Evolutionary conservation across 1,139 yeast genomes (phyloP).

Genomic region (Casaregolazyma lundiana): DNA sequence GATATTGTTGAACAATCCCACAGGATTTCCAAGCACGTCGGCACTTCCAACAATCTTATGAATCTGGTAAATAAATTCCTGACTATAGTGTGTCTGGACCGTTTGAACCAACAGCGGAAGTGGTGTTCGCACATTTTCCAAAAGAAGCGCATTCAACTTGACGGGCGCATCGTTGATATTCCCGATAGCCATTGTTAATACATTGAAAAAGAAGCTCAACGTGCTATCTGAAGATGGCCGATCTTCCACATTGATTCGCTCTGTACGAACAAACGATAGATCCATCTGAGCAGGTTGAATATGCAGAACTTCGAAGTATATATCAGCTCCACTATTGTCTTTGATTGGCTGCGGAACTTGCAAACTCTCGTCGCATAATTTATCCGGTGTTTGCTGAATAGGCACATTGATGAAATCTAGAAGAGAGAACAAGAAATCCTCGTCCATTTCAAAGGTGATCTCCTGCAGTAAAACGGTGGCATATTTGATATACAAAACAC

Average conservation of each 20-base stretch:
- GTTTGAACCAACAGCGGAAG: conserved; percentile 67
- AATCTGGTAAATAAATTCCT: conserved; percentile 85
- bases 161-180: conserved; percentile 97
- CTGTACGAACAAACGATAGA: conserved; percentile 88
- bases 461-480: conserved; percentile 88
- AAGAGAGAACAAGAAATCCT: conserved; percentile 81
- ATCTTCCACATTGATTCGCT: conserved; percentile 60
- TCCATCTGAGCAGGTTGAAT: conserved; percentile 88
- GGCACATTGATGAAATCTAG: conserved; percentile 68
- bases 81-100: conserved; percentile 82
- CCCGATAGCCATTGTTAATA: conserved; percentile 94
- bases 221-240: conserved; percentile 58
- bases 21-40: conserved; percentile 94
- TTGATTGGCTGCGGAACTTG: conserved; percentile 68
- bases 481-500: conserved; percentile 83
- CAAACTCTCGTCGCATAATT: conserved; percentile 57
- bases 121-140: conserved; percentile 88
- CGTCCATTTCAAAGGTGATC: conserved; percentile 88
- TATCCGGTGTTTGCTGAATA: conserved; percentile 37
- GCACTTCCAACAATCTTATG: conserved; percentile 95
- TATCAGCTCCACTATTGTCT: conserved; percentile 59
- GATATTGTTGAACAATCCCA: conserved; percentile 86
- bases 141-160: conserved; percentile 74
- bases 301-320: conserved; percentile 89
- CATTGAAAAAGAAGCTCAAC: conserved; percentile 65